phyloP scores from a whole-genome alignment of 805 yeast species.

The Suhomyces canberraensis region DNA sequence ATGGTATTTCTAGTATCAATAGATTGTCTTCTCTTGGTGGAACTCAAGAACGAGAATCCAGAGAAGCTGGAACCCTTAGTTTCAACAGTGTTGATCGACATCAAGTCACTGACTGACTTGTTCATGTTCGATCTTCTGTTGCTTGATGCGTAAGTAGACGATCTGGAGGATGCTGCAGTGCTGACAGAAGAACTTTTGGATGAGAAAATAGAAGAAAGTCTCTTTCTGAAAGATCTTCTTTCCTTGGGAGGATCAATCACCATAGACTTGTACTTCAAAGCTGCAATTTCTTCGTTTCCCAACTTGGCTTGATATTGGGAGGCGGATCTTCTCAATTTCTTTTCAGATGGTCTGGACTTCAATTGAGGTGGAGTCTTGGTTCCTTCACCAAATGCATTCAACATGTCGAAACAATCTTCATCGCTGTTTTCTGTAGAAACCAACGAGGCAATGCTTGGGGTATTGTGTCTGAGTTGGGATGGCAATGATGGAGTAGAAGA shows the following conservation, averaged over 20 bases:
- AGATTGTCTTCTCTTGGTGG: conserved; percentile 1
- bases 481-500: conserved; percentile 8
- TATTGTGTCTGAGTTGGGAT: neutral
- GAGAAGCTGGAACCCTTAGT: conserved; percentile 15
- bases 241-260: conserved; percentile 8
- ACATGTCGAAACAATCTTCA: conserved; percentile 23
- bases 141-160: conserved; percentile 2
- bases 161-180: conserved; percentile 1
- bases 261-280: conserved; percentile 11
- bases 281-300: conserved; percentile 10
- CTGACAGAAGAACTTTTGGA: conserved; percentile 4
- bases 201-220: conserved; percentile 12
- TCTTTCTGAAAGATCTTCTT: conserved; percentile 16
- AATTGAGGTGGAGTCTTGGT: conserved; percentile 1
- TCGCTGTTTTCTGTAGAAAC: conserved; percentile 9
- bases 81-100: conserved; percentile 17
- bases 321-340: conserved; percentile 1
- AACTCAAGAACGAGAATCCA: conserved; percentile 23
- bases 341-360: neutral
- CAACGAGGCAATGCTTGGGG: conserved; percentile 8
- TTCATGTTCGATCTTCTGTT: neutral
- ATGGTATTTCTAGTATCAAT: conserved; percentile 5
- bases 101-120: conserved; percentile 11
- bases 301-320: conserved; percentile 2
- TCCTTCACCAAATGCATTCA: conserved; percentile 18